phyloP scores from a whole-genome alignment of 371 early-diverging fungal species.

The Dichotomocladium elegans region DNA sequence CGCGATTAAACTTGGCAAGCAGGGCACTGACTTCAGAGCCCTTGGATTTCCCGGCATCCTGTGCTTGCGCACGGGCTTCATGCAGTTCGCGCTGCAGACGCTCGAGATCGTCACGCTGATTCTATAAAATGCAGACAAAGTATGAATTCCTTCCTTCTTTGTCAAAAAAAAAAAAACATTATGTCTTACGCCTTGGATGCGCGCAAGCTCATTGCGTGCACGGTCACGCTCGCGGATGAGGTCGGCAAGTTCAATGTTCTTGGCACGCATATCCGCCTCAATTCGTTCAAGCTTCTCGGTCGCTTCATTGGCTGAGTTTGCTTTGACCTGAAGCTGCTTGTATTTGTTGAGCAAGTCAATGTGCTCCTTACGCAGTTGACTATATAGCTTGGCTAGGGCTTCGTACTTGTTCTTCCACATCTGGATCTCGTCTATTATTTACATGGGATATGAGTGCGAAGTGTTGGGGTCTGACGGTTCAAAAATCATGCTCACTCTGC shows the following conservation, averaged over 20 bases:
- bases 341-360: constrained; percentile 88
- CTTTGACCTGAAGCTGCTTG: constrained; percentile 78
- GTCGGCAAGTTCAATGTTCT: constrained; percentile 79
- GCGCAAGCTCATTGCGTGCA: constrained; percentile 69
- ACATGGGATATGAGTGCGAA: background rate
- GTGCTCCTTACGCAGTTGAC: constrained; percentile 94
- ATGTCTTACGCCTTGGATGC: constrained; percentile 45
- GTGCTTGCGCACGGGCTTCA: constrained; percentile 69
- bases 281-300: constrained; percentile 71
- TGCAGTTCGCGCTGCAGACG: constrained; percentile 77
- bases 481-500: constrained; percentile 51
- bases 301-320: constrained; percentile 74
- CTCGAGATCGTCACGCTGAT: constrained; percentile 76
- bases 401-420: constrained; percentile 92
- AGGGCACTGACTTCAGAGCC: constrained; percentile 82
- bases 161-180: background rate
- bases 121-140: constrained; percentile 20
- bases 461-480: background rate
- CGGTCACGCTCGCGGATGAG: constrained; percentile 82
- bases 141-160: background rate
- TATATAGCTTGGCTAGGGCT: constrained; percentile 90
- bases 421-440: constrained; percentile 70
- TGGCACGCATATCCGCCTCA: constrained; percentile 74
- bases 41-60: constrained; percentile 73
- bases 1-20: constrained; percentile 71